Percentiles rank a stretch among this genome's conserved stretches.
Conservation (phyloP, 345 rosid genomes). For the Eucalyptus caleyi region DNA sequence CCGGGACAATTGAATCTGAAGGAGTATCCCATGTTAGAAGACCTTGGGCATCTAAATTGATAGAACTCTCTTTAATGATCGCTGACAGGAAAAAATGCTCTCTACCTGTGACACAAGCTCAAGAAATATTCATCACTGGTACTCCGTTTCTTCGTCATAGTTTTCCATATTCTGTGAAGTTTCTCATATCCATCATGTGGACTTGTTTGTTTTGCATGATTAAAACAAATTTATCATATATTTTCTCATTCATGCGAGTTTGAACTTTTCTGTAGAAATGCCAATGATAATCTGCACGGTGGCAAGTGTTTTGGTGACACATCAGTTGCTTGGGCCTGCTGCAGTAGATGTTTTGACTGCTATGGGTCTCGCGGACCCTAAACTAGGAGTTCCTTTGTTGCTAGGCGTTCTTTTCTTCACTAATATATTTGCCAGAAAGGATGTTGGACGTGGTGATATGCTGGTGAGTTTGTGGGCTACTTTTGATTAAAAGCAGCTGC, state of each 20-base stretch:
- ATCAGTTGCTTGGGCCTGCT: constrained; percentile 40
- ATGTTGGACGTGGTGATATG: constrained; percentile 17
- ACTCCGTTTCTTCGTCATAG: not conserved
- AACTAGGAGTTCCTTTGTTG: constrained; percentile 67
- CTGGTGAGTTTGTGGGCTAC: constrained; percentile 39
- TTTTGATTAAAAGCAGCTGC: not conserved
- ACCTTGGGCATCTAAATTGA: constrained; percentile 63
- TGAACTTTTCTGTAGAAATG: constrained; percentile 24
- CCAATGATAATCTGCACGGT: constrained; percentile 52
- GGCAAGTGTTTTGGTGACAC: constrained; percentile 58
- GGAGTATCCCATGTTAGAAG: constrained; percentile 11
- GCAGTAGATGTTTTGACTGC: constrained; percentile 57
- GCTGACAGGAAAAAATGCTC: constrained; percentile 39
- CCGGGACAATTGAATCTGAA: constrained; percentile 15
- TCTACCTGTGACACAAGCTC: constrained; percentile 18
- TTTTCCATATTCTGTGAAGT: not conserved
- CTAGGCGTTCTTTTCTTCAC: constrained; percentile 60
- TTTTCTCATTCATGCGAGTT: not conserved
- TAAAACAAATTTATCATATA: not conserved
- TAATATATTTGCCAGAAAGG: constrained; percentile 54
- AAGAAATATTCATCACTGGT: constrained; percentile 27
- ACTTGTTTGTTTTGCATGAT: not conserved
- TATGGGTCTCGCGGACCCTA: constrained; percentile 50
- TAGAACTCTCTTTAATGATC: constrained; percentile 32
- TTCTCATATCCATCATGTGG: not conserved